Evolutionary conservation across 495 filamentous ascomycete species (phyloP).

Genomic region (Glonium stellatum): DNA sequence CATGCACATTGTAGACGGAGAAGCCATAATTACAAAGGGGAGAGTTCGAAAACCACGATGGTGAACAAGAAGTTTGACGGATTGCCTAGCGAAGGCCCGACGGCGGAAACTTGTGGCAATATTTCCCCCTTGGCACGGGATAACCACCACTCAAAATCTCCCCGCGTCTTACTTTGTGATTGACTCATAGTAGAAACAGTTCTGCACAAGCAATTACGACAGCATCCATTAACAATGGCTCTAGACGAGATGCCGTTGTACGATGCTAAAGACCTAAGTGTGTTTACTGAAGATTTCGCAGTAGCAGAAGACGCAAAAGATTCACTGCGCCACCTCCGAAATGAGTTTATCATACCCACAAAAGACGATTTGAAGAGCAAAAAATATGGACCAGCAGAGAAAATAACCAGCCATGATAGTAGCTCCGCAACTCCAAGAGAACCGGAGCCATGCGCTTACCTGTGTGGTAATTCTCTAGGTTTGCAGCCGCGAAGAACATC

Average conservation of each 20-base stretch:
- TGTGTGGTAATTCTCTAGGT: constrained; percentile 96
- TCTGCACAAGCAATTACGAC: neutral
- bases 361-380: constrained; percentile 68
- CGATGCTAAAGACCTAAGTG: constrained; percentile 13
- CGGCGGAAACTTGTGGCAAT: constrained; percentile 5
- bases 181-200: neutral
- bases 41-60: neutral
- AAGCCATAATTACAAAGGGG: constrained; percentile 12
- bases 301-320: constrained; percentile 62
- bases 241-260: constrained; percentile 17
- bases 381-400: constrained; percentile 11
- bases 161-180: neutral
- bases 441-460: constrained; percentile 58
- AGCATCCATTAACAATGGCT: constrained; percentile 7
- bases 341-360: constrained; percentile 80
- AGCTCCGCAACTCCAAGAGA: neutral
- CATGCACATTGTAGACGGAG: constrained; percentile 12
- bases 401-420: neutral
- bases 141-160: neutral
- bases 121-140: neutral
- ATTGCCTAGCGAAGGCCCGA: constrained; percentile 1
- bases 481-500: constrained; percentile 72
- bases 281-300: constrained; percentile 48
- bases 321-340: constrained; percentile 55
- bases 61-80: neutral